These are phyloP conservation scores for Musa schizocarpa DNA, from an alignment of 176 grass and related monocot genomes.

Conservation along the genomic window DNA sequence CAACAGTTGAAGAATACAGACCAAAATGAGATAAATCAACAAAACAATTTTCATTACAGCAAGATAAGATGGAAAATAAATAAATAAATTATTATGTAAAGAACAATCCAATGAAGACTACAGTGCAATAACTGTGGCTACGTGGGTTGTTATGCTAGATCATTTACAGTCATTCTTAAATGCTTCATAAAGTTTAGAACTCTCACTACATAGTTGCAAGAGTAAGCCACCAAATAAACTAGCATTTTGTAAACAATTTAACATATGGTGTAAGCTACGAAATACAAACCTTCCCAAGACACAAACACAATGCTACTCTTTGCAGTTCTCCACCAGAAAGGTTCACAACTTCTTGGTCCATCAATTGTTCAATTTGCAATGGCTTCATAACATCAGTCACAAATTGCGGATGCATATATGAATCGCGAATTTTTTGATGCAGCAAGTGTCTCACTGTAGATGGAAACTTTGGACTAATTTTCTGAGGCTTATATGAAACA, in stretches of 20 bases:
- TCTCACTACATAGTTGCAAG: too few species aligned
- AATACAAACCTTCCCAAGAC: constrained; percentile 80
- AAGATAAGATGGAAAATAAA: not conserved
- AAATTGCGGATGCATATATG: constrained; percentile 88
- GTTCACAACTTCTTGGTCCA: constrained; percentile 90
- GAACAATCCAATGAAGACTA: too few species aligned
- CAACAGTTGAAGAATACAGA: too few species aligned
- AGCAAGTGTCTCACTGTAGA: constrained; percentile 70
- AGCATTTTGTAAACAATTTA: not conserved
- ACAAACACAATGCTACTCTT: constrained; percentile 85
- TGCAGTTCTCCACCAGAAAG: constrained; percentile 97
- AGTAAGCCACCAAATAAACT: not conserved
- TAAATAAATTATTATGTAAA: too few species aligned
- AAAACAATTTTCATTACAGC: not conserved
- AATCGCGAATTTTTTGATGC: constrained; percentile 74
- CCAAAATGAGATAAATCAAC: not conserved
- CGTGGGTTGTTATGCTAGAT: too few species aligned
- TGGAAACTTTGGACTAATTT: constrained; percentile 76
- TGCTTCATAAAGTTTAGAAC: too few species aligned
- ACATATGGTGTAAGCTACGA: not conserved
- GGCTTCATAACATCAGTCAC: constrained; percentile 95
- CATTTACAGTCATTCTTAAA: too few species aligned
- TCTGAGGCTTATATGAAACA: constrained; percentile 92
- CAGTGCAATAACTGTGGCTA: too few species aligned
- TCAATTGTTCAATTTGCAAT: constrained; percentile 83